These are phyloP conservation scores for Hibiscus trionum DNA, from an alignment of 345 rosid genomes.

Conservation along the genomic window DNA sequence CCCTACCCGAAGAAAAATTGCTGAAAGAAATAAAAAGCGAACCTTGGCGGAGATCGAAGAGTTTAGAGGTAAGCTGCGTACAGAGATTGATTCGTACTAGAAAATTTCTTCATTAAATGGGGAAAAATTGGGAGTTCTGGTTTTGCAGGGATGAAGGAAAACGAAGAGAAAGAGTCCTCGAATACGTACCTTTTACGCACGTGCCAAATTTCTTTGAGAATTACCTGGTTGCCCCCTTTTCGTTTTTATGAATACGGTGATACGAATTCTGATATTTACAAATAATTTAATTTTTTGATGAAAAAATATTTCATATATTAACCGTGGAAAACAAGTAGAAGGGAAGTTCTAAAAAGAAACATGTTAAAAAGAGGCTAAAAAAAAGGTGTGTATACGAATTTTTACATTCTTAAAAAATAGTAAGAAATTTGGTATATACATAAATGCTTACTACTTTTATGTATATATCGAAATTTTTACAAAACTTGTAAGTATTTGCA, in stretches of 20 bases:
- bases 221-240: neutral
- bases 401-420: too few species aligned
- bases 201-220: neutral
- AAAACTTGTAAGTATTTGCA: too few species aligned
- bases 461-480: too few species aligned
- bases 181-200: neutral
- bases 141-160: neutral
- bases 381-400: too few species aligned
- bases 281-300: too few species aligned
- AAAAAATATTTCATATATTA: too few species aligned
- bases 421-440: too few species aligned
- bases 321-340: too few species aligned
- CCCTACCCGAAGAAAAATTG: neutral
- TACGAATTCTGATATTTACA: too few species aligned
- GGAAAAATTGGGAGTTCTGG: neutral
- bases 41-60: constrained; percentile 7
- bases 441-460: too few species aligned
- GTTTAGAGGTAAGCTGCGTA: neutral
- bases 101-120: neutral
- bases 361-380: too few species aligned
- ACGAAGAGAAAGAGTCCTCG: neutral
- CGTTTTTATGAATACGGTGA: neutral
- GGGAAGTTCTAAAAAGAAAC: too few species aligned
- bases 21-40: neutral
- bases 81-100: neutral